Percentiles rank a stretch among this genome's conserved stretches.
These are phyloP conservation scores for Kluyveromyces siamensis DNA, from an alignment of 805 yeast genomes.

Conservation along the genomic window DNA sequence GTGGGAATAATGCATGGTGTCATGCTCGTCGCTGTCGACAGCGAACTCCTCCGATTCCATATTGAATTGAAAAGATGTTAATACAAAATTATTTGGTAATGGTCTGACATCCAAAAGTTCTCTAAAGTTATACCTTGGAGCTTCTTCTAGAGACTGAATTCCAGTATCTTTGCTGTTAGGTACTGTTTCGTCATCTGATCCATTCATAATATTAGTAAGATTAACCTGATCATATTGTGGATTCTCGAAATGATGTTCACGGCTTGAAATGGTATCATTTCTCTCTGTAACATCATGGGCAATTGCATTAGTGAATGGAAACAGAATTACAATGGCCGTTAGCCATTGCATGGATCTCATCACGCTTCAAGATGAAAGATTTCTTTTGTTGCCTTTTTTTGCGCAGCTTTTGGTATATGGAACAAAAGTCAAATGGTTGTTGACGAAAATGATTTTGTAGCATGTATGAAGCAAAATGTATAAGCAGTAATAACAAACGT, in stretches of 20 bases:
- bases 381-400: no score
- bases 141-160: slow-evolving; percentile 6
- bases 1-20: slow-evolving; percentile 31
- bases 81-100: slow-evolving; percentile 58
- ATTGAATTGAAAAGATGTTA: slow-evolving; percentile 65
- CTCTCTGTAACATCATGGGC: neutral
- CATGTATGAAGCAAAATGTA: no score
- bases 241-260: neutral
- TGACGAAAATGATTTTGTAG: neutral
- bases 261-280: neutral
- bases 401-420: neutral
- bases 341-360: neutral
- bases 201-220: neutral
- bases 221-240: neutral
- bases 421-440: neutral
- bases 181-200: slow-evolving; percentile 5
- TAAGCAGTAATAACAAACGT: neutral
- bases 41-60: slow-evolving; percentile 41
- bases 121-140: slow-evolving; percentile 36
- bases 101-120: slow-evolving; percentile 62
- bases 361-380: neutral
- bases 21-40: slow-evolving; percentile 19
- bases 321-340: neutral
- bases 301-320: neutral
- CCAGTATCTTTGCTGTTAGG: slow-evolving; percentile 4